A percentile compares a stretch with the other conserved stretches of the same genome.
Conservation (phyloP, 2,329 filamentous ascomycete species). For the Cladosporium phlei region DNA sequence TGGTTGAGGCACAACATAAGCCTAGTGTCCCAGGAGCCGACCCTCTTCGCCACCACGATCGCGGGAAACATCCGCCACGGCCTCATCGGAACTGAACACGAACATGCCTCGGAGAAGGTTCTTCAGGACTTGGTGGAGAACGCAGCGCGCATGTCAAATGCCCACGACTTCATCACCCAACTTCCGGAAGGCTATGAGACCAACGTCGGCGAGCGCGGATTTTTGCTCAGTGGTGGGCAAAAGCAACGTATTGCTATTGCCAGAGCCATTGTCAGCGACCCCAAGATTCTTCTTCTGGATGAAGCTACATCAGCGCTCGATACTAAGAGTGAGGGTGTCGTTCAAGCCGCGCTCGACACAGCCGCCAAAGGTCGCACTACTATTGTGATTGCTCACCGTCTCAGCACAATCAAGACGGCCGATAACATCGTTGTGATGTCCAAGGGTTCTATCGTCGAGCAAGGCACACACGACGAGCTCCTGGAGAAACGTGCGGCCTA, state of each 20-base stretch:
- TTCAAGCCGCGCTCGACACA: constrained; percentile 85
- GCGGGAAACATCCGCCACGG: constrained; percentile 87
- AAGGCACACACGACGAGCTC: constrained; percentile 80
- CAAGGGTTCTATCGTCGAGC: constrained; percentile 79
- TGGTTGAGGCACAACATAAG: constrained; percentile 93
- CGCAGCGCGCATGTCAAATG: constrained; percentile 86
- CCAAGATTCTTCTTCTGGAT: constrained; percentile 86
- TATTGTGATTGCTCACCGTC: constrained; percentile 89
- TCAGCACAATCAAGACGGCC: constrained; percentile 89
- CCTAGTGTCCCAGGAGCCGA: constrained; percentile 87
- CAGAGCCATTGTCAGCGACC: constrained; percentile 81
- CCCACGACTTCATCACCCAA: constrained; percentile 79
- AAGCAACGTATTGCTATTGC: constrained; percentile 97
- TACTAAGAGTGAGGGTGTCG: constrained; percentile 88
- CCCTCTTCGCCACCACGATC: constrained; percentile 84
- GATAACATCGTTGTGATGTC: constrained; percentile 96
- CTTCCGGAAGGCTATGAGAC: constrained; percentile 90
- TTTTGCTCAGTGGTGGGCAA: constrained; percentile 87
- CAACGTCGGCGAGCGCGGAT: constrained; percentile 90
- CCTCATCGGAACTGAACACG: constrained; percentile 75
- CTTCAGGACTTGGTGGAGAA: constrained; percentile 67
- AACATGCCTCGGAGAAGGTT: constrained; percentile 62
- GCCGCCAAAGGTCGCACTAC: constrained; percentile 85
- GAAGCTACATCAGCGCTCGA: constrained; percentile 93
- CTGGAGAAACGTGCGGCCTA: constrained; percentile 69